Conservation (phyloP, 768 basidiomycete genomes). For the Fomitopsis serialis region DNA sequence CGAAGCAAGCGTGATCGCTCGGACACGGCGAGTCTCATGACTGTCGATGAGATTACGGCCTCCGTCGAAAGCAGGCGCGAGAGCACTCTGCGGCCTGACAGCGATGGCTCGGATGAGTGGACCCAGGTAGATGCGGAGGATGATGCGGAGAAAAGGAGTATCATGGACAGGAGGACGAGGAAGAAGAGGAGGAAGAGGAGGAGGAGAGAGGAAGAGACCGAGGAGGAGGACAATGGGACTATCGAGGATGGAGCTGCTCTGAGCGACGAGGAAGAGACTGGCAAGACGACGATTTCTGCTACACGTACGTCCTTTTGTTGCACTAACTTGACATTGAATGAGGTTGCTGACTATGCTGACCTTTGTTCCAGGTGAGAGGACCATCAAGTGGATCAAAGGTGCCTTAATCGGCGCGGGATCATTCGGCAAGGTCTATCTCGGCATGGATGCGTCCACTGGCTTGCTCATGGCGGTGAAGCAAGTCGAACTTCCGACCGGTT, state of each 20-base stretch:
- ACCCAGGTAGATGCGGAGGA: conserved; percentile 61
- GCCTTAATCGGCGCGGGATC: conserved; percentile 94
- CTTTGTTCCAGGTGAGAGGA: conserved; percentile 37
- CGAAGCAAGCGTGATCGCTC: conserved; percentile 79
- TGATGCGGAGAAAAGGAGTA: conserved; percentile 28
- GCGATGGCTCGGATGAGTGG: conserved; percentile 55
- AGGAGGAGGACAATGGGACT: conserved; percentile 37
- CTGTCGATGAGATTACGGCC: conserved; percentile 96
- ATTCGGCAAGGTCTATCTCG: conserved; percentile 92
- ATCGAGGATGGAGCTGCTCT: conserved; percentile 34
- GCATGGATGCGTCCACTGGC: conserved; percentile 89
- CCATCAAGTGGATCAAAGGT: conserved; percentile 94
- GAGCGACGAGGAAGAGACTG: conserved; percentile 45
- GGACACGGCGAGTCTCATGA: conserved; percentile 88
- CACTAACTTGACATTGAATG: neutral
- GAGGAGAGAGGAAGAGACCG: conserved; percentile 42
- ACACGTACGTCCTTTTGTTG: conserved; percentile 35
- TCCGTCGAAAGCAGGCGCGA: conserved; percentile 78
- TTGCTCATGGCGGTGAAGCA: conserved; percentile 97
- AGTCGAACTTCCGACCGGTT: conserved; percentile 84
- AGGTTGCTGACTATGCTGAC: conserved; percentile 4
- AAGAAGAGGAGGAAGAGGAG: conserved; percentile 40
- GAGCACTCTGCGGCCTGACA: conserved; percentile 41
- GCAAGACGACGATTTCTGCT: conserved; percentile 47
- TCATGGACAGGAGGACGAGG: conserved; percentile 32